Conservation (phyloP, 305 asterid species). For the Fraxinus velutina region DNA sequence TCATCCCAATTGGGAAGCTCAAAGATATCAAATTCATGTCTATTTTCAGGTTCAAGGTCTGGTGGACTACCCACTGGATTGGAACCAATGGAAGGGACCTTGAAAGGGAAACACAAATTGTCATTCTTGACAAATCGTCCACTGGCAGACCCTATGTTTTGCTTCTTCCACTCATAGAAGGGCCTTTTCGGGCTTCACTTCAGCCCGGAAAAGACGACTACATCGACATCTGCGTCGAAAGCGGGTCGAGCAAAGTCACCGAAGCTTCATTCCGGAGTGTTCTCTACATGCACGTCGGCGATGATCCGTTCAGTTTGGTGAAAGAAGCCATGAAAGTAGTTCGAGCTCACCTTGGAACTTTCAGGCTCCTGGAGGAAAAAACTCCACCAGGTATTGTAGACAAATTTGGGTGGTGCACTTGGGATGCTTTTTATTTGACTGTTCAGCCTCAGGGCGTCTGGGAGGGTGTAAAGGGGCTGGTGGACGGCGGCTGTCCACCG, state of each 20-base stretch:
- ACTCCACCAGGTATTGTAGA: slow-evolving; percentile 85
- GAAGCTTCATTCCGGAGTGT: slow-evolving; percentile 46
- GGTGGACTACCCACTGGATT: slow-evolving; percentile 98
- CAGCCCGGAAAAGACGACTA: slow-evolving; percentile 66
- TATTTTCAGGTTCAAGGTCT: slow-evolving; percentile 86
- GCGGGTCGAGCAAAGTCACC: slow-evolving; percentile 67
- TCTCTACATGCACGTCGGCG: slow-evolving; percentile 74
- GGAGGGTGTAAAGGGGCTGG: slow-evolving; percentile 76
- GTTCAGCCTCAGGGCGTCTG: slow-evolving; percentile 79
- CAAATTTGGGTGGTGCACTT: slow-evolving; percentile 97
- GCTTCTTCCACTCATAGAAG: slow-evolving; percentile 72
- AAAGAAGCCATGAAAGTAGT: slow-evolving; percentile 75
- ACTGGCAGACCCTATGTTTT: slow-evolving; percentile 55
- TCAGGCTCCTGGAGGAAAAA: slow-evolving; percentile 70
- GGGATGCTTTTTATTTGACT: slow-evolving; percentile 89
- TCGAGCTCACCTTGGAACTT: slow-evolving; percentile 72
- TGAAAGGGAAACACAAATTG: slow-evolving; percentile 74
- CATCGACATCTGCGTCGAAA: slow-evolving; percentile 66
- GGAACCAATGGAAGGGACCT: slow-evolving; percentile 73
- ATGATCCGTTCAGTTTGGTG: slow-evolving; percentile 67
- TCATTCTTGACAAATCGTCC: slow-evolving; percentile 58
- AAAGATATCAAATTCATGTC: slow-evolving; percentile 70
- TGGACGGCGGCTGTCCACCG: slow-evolving; percentile 91
- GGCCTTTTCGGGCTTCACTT: slow-evolving; percentile 73
- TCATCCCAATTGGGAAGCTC: slow-evolving; percentile 72